A percentile compares a stretch with the other conserved stretches of the same genome.
phyloP scores from a whole-genome alignment of 345 rosid genomes.

The Aquilaria malaccensis region DNA sequence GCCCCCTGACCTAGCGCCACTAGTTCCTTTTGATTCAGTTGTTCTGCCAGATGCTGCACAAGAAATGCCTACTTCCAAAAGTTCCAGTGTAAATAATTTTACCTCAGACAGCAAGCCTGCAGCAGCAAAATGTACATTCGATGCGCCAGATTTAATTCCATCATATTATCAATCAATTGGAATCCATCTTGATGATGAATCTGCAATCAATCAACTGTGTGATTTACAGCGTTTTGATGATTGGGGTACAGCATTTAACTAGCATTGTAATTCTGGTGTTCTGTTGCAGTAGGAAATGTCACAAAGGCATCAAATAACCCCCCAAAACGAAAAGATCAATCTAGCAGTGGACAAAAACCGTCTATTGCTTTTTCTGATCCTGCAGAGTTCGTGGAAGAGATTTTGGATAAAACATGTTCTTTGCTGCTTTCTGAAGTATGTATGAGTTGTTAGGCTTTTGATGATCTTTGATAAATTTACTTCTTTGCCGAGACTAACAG shows the following conservation, averaged over 20 bases:
- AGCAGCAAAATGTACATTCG: constrained; percentile 34
- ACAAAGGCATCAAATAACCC: constrained; percentile 28
- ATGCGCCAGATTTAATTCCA: too few species aligned
- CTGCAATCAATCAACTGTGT: neutral
- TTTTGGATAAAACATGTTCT: constrained; percentile 50
- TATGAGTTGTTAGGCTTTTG: neutral
- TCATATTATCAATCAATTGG: too few species aligned
- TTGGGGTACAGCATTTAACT: too few species aligned
- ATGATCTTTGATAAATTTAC: neutral
- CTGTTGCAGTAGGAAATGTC: constrained; percentile 40
- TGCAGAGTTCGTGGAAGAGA: constrained; percentile 61
- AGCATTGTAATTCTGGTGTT: neutral
- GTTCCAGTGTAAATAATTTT: constrained; percentile 21
- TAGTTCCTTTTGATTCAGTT: constrained; percentile 59
- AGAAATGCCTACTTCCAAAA: constrained; percentile 24
- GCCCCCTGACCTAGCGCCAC: constrained; percentile 80
- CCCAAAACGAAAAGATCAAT: constrained; percentile 30
- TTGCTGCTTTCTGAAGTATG: constrained; percentile 54
- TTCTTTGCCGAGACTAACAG: neutral
- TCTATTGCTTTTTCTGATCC: constrained; percentile 31
- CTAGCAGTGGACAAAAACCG: constrained; percentile 14
- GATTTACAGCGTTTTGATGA: neutral
- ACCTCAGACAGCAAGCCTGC: constrained; percentile 31
- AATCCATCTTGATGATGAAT: too few species aligned
- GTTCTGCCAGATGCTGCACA: constrained; percentile 44